phyloP scores from a whole-genome alignment of 306 rosid species.

The Cicer bijugum region DNA sequence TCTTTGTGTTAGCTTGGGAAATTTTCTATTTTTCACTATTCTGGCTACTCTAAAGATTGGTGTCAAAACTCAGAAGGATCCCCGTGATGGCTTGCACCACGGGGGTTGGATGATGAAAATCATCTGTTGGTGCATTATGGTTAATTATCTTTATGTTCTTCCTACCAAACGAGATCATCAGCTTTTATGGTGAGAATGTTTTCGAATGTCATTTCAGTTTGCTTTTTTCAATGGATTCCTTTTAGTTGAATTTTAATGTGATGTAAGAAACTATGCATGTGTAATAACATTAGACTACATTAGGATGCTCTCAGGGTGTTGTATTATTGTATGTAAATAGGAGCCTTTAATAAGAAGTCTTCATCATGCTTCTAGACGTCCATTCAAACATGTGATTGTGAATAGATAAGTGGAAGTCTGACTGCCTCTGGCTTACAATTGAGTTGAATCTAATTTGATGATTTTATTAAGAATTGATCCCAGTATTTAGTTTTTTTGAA shows the following conservation, averaged over 20 bases:
- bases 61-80: constrained; percentile 93
- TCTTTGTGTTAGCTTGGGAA: constrained; percentile 96
- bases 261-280: constrained; percentile 1
- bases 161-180: constrained; percentile 83
- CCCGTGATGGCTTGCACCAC: constrained; percentile 93
- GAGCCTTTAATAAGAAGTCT: background rate
- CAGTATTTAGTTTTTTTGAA: background rate
- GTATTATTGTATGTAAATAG: background rate
- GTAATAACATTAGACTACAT: background rate
- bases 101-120: constrained; percentile 99
- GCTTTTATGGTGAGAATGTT: constrained; percentile 71
- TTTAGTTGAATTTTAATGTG: background rate
- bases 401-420: background rate
- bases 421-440: background rate
- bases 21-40: constrained; percentile 89
- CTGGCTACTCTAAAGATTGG: constrained; percentile 83
- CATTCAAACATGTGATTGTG: background rate
- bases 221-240: background rate
- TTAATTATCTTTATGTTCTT: constrained; percentile 84
- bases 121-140: constrained; percentile 81
- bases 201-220: constrained; percentile 14
- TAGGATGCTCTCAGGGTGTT: background rate
- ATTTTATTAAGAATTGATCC: background rate
- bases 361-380: constrained; percentile 14
- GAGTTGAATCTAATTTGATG: constrained; percentile 23